Base-by-base conservation (phyloP, 2,329 filamentous ascomycete genomes). In the Diaporthe ilicicola region DNA sequence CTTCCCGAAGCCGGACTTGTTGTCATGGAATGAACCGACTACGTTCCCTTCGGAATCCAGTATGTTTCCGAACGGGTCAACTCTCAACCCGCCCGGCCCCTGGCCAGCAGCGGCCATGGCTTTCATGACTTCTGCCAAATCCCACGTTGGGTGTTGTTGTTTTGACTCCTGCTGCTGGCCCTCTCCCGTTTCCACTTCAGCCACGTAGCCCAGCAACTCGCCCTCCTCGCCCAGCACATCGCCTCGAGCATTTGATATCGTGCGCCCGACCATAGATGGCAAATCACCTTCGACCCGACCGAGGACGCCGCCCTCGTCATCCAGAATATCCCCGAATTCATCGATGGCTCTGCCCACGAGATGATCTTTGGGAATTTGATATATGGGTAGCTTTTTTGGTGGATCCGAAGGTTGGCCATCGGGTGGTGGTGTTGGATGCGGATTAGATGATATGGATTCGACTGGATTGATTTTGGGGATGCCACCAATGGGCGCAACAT, bases 271-370 rank as follows among this genome's bases (percentile, higher is more conserved):
- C 84, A 89, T 88, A 56, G 85, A 83, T 4, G 87, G 87, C 29
- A 89, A 79, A 75, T 89, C 87, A 8, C 87, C 87, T 7, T 84
- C 84, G 7, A 84, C 86, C 51, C 85, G 84, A 42, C 86, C 87
- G 3, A 88, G 81, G 4, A 88, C 85, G 44, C 82, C 84, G 9
- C 85, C 86, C 22, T 85, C 80, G 71, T 81, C 83, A 71, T 85
- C 84, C 19, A 88, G 76, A 39, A 89, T 81, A 76, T 88, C 88
- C 67, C 86, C 87, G 59, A 87, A 86, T 76, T 88, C 86, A 71
- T 89, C 85, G 29, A 89, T 81, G 48, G 76, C 81, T 73, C 84
- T 84, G 51, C 85, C 86, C 56, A 83, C 81, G 27, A 89, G 82
- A 22, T 76, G 76, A 10, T 74, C 72, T 37, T 77, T 79, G n/a